Base-by-base conservation (phyloP, 2,329 filamentous ascomycete genomes). In the Fusarium fujikuroi region DNA sequence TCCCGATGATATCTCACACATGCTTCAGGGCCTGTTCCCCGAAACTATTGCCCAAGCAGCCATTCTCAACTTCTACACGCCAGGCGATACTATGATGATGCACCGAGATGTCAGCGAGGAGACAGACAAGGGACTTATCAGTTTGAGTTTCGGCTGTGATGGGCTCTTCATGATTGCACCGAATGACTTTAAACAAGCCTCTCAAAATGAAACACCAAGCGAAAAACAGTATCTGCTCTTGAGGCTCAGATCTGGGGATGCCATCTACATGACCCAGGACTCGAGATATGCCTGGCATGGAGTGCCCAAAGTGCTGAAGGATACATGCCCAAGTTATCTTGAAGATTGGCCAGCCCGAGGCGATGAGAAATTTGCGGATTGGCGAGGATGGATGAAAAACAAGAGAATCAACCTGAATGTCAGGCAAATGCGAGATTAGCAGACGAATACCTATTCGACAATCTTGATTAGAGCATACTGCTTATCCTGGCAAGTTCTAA, bases 371-470 rank as follows among this genome's bases (percentile, higher is more conserved):
- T 94, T 89, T 78, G 86, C 90, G 57, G 85, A 86, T 44, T 98
- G 95, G 94, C 88, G 86, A 74, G 93, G 93, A 4, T 98, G 95
- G 95, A 95, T 98, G 93, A 85, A 84, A 69, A 90, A 89, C 53
- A 98, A 98, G 83, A 87, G 95, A 70, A 90, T 98, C 77, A 98
- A 98, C 80, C 80, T 98, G 53, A 98, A 98, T 80, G 93, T 98
- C 15, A 87, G 95, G 70, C 95, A 98, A 83, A 97, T 98, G 92
- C 89, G 85, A 78, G 88, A 90, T 37, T 87, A 68, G 71, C n/a
- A 21, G 5, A 66, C 12, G n/a, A 30, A 49, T 6, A 21, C 36
- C 19, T 8, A 16, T 50, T 50, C 25, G 23, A n/a, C 28, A 19
- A 16, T 36, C 5, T 37, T 49, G 39, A 28, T 28, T 12, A 21